phyloP scores from a whole-genome alignment of 1,139 yeast species.

The Magnusiomyces paraingens region DNA sequence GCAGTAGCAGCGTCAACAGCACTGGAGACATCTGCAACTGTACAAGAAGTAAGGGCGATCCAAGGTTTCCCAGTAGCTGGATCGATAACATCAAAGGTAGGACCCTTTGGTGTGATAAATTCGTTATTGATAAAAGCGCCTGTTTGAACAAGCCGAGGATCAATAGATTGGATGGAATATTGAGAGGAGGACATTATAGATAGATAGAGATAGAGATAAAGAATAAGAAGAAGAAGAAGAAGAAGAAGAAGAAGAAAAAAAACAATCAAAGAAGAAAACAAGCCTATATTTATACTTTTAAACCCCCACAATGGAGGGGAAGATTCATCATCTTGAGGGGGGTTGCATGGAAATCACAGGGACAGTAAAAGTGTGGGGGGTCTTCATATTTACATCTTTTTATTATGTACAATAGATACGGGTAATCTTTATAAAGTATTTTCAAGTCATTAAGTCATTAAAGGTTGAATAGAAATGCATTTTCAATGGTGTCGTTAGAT shows the following conservation, averaged over 20 bases:
- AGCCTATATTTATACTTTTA: not conserved
- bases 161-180: constrained; percentile 1
- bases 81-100: constrained; percentile 26
- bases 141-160: constrained; percentile 42
- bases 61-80: constrained; percentile 41
- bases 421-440: too few species aligned
- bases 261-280: too few species aligned
- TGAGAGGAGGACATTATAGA: not conserved
- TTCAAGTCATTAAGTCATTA: too few species aligned
- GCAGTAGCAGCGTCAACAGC: constrained; percentile 40
- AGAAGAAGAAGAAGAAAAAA: not conserved
- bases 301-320: not conserved
- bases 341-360: not conserved
- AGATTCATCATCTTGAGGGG: not conserved
- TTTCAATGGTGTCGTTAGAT: too few species aligned
- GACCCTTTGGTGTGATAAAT: constrained; percentile 39
- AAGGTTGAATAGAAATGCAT: too few species aligned
- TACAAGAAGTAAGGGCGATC: constrained; percentile 39
- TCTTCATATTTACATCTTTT: not conserved
- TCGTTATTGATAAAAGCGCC: constrained; percentile 77
- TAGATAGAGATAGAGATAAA: not conserved
- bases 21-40: constrained; percentile 33
- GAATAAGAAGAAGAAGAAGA: not conserved
- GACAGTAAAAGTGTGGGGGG: not conserved
- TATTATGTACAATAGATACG: too few species aligned